Evolutionary conservation across 2,329 filamentous ascomycete species (phyloP).

Genomic region (Xylariomycetidae sp.): DNA sequence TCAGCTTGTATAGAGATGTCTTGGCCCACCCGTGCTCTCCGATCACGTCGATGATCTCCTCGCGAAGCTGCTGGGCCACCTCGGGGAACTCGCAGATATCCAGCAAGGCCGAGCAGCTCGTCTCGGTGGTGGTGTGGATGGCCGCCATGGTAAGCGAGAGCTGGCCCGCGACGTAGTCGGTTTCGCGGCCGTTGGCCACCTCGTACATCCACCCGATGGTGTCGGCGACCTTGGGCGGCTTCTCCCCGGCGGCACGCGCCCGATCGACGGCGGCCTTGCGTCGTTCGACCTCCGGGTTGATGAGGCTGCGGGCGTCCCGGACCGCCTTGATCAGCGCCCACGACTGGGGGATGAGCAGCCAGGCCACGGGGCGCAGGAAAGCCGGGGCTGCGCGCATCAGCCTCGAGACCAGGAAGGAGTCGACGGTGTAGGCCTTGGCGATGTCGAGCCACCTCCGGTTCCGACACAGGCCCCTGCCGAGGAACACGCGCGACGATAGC

Average conservation of each 20-base stretch:
- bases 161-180: slow-evolving; percentile 30
- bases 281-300: slow-evolving; percentile 25
- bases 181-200: slow-evolving; percentile 23
- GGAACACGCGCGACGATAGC: slow-evolving; percentile 44
- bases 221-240: slow-evolving; percentile 31
- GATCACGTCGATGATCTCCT: slow-evolving; percentile 36
- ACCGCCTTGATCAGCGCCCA: slow-evolving; percentile 32
- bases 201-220: slow-evolving; percentile 41
- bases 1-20: slow-evolving; percentile 28
- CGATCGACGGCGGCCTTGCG: slow-evolving; percentile 23
- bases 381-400: slow-evolving; percentile 36
- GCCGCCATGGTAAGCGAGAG: slow-evolving; percentile 33
- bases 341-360: slow-evolving; percentile 39
- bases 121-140: slow-evolving; percentile 38
- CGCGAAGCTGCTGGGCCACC: slow-evolving; percentile 36
- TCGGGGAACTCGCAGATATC: slow-evolving; percentile 42
- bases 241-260: slow-evolving; percentile 20
- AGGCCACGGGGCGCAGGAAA: slow-evolving; percentile 35
- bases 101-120: slow-evolving; percentile 31
- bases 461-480: slow-evolving; percentile 40
- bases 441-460: slow-evolving; percentile 43
- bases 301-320: slow-evolving; percentile 30
- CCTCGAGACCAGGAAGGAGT: slow-evolving; percentile 30
- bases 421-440: slow-evolving; percentile 36
- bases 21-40: slow-evolving; percentile 28